These are phyloP conservation scores for Kodamaea plutei DNA, from an alignment of 1,139 yeast genomes.

Conservation along the genomic window DNA sequence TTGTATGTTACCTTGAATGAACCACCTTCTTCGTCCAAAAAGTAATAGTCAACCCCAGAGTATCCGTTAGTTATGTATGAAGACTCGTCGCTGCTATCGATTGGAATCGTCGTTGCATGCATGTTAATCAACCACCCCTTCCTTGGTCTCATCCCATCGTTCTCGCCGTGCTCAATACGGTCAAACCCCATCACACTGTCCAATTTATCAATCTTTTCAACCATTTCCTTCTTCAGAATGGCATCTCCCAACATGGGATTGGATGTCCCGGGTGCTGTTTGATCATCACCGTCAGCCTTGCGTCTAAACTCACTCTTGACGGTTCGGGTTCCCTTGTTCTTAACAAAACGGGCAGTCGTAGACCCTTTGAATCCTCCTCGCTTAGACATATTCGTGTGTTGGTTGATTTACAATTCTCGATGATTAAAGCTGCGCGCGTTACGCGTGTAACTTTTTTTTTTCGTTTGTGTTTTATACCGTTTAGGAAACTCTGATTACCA, in stretches of 20 bases:
- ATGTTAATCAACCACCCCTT: slow-evolving; percentile 90
- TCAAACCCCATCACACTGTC: slow-evolving; percentile 85
- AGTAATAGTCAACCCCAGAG: slow-evolving; percentile 92
- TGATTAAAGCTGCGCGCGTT: slow-evolving; percentile 1
- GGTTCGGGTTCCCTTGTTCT: slow-evolving; percentile 35
- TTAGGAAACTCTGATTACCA: no score
- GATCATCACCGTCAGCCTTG: slow-evolving; percentile 15
- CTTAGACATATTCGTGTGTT: slow-evolving; percentile 3
- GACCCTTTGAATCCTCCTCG: slow-evolving; percentile 41
- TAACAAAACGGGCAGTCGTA: slow-evolving; percentile 52
- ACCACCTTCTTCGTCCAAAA: slow-evolving; percentile 97
- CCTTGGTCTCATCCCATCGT: slow-evolving; percentile 46
- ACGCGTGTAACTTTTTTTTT: background rate
- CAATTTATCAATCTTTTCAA: slow-evolving; percentile 53
- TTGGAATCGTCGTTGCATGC: slow-evolving; percentile 66
- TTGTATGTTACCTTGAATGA: slow-evolving; percentile 81
- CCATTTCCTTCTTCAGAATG: slow-evolving; percentile 38
- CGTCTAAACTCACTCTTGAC: slow-evolving; percentile 16
- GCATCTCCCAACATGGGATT: slow-evolving; percentile 44
- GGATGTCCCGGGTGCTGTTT: slow-evolving; percentile 20
- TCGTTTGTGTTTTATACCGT: no score
- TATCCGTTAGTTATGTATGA: slow-evolving; percentile 54
- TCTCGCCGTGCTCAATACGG: slow-evolving; percentile 61
- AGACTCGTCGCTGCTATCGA: slow-evolving; percentile 51
- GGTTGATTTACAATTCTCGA: background rate